Percentiles rank a stretch among this genome's conserved stretches.
Conservation (phyloP, 768 basidiomycete genomes). For the Panellus pusillus region DNA sequence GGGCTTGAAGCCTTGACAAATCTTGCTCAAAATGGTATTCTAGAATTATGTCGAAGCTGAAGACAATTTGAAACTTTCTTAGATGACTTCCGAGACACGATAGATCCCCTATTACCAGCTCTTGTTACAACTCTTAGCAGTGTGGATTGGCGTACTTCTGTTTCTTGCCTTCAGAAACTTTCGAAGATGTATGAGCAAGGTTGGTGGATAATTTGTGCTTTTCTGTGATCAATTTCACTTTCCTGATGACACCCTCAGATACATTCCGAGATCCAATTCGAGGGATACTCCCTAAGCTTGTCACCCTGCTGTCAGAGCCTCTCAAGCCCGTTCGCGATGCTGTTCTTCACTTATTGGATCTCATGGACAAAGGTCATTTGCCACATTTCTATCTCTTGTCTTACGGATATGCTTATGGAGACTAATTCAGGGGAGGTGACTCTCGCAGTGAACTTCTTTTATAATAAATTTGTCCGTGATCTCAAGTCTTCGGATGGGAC, state of each 20-base stretch:
- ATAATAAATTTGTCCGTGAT: too few species aligned
- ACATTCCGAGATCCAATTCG: background rate
- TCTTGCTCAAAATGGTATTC: background rate
- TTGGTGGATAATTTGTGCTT: background rate
- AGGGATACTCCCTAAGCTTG: background rate
- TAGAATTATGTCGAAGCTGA: background rate
- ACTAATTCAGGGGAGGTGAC: background rate
- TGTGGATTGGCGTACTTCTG: background rate
- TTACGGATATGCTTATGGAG: background rate
- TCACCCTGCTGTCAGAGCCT: background rate
- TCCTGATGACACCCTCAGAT: background rate
- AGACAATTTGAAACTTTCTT: background rate
- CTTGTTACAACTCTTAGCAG: background rate
- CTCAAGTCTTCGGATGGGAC: too few species aligned
- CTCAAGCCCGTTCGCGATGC: background rate
- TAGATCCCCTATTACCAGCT: background rate
- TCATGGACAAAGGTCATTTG: background rate
- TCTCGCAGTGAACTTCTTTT: too few species aligned
- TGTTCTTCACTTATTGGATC: background rate
- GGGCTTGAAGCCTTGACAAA: background rate
- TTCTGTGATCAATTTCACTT: background rate
- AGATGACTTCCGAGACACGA: background rate
- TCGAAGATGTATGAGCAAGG: background rate
- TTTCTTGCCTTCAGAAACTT: background rate
- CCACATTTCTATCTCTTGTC: too few species aligned